Evolutionary conservation across 2,329 filamentous ascomycete genomes (phyloP).

Genomic region (Colletotrichum sp.): DNA sequence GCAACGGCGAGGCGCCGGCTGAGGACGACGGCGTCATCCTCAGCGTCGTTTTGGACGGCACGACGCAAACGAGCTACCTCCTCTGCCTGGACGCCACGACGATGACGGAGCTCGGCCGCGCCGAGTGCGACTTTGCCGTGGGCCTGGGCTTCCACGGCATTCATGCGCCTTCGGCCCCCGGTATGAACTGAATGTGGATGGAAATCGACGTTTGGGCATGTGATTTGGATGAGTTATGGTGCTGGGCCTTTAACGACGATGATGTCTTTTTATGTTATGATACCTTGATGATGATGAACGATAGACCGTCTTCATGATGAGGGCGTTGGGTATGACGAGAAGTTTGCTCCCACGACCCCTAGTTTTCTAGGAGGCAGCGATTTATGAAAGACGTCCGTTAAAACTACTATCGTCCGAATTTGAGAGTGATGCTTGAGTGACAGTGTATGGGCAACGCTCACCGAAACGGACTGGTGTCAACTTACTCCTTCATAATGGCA

Average conservation of each 20-base stretch:
- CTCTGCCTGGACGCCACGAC: constrained; percentile 67
- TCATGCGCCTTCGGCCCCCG: constrained; percentile 37
- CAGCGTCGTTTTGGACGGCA: constrained; percentile 68
- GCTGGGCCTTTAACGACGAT: not conserved
- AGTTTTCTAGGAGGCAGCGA: not conserved
- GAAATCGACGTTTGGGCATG: not conserved
- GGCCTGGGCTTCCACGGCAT: constrained; percentile 70
- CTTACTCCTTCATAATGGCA: not conserved
- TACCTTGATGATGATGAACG: not conserved
- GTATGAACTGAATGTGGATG: not conserved
- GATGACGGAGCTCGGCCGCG: constrained; percentile 68
- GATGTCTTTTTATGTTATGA: not conserved
- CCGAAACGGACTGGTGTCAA: not conserved
- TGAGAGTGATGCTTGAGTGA: not conserved
- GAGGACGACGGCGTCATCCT: constrained; percentile 71
- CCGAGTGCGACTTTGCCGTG: constrained; percentile 65
- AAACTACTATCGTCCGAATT: not conserved
- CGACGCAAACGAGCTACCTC: constrained; percentile 65
- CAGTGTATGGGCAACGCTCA: not conserved
- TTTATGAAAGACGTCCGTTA: not conserved
- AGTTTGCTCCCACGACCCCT: not conserved
- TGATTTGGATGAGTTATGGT: not conserved
- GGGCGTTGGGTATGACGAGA: not conserved
- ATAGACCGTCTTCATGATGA: not conserved
- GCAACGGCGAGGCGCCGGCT: constrained; percentile 29